phyloP scores from a whole-genome alignment of 1,284 basidiomycete genomes.

The Ustilago tritici region DNA sequence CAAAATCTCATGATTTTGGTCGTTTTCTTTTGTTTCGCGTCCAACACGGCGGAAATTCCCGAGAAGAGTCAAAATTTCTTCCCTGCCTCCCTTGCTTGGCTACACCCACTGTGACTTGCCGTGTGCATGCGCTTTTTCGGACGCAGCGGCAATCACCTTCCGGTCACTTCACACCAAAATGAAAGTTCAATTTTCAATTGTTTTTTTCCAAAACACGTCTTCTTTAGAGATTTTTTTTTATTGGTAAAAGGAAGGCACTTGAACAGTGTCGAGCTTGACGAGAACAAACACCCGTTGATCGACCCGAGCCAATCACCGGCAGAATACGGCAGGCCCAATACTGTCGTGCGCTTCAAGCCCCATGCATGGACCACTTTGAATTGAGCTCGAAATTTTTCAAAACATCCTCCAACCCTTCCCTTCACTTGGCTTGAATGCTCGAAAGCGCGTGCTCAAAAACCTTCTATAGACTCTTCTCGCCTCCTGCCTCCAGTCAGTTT shows the following conservation, averaged over 20 bases:
- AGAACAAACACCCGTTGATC: background rate
- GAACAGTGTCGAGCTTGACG: background rate
- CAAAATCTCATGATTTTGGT: constrained; percentile 53
- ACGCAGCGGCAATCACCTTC: constrained; percentile 19
- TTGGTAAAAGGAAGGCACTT: background rate
- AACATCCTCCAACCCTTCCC: background rate
- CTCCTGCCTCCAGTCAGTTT: background rate
- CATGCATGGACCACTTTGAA: background rate
- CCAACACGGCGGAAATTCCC: background rate
- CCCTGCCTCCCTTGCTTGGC: background rate
- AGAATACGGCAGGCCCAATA: background rate
- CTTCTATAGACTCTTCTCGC: background rate
- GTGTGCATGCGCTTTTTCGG: background rate
- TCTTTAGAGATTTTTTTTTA: background rate
- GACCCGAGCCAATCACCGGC: background rate
- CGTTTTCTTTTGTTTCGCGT: constrained; percentile 12
- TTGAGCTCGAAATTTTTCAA: background rate
- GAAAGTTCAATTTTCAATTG: background rate
- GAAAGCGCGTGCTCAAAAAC: background rate
- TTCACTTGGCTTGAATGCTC: too few relatives aligned
- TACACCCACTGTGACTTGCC: background rate
- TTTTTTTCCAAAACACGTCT: background rate
- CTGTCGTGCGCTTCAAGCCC: too few relatives aligned
- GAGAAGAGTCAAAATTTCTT: background rate
- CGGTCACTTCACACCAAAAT: constrained; percentile 3